Percentiles rank a stretch among this genome's conserved stretches.
These are phyloP conservation scores for Magnusiomyces clavatus DNA, from an alignment of 1,139 yeast species.

Conservation along the genomic window DNA sequence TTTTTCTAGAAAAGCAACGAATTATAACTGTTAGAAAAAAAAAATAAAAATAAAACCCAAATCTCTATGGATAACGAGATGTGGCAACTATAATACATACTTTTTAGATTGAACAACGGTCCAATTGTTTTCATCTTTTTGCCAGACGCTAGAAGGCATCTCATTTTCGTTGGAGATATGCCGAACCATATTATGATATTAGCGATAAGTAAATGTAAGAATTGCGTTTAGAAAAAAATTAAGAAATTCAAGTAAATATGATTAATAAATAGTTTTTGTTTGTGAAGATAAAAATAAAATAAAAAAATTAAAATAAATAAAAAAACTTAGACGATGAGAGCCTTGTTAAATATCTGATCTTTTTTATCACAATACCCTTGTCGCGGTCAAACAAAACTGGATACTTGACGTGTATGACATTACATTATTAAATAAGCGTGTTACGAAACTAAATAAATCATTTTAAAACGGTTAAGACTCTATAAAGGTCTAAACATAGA, in stretches of 20 bases:
- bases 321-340: no score
- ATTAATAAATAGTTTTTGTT: no score
- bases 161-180: neutral
- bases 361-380: no score
- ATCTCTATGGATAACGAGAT: no score
- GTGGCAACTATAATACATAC: neutral
- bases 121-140: neutral
- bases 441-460: neutral
- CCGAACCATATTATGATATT: no score
- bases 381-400: no score
- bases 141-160: neutral
- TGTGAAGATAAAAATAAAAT: neutral
- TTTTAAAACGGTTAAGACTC: neutral
- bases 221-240: neutral
- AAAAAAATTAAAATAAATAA: neutral
- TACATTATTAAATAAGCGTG: neutral
- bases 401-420: neutral
- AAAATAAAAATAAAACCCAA: no score
- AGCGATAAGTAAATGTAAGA: neutral
- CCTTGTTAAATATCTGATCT: no score
- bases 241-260: neutral
- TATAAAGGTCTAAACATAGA: neutral
- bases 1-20: neutral
- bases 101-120: neutral
- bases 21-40: conserved; percentile 1